phyloP scores from a whole-genome alignment of 2,329 filamentous ascomycete genomes.

The Lasiodiplodia citricola region DNA sequence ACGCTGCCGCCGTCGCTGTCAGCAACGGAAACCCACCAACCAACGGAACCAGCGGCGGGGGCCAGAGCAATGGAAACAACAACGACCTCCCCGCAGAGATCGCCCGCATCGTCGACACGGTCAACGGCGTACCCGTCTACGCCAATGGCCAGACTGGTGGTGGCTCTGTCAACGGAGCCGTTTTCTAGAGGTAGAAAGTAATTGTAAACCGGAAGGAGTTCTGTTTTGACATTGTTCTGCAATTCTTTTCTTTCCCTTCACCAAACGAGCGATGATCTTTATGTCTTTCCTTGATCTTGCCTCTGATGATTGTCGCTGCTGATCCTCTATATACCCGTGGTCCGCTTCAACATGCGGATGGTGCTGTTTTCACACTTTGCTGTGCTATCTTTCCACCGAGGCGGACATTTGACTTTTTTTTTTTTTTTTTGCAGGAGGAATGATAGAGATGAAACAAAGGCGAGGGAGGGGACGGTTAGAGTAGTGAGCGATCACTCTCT shows the following conservation, averaged over 20 bases:
- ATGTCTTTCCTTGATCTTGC: neutral
- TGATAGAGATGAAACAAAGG: neutral
- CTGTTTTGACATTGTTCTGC: neutral
- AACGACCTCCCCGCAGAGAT: neutral
- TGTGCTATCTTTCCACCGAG: neutral
- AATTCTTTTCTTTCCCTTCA: neutral
- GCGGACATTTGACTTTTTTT: neutral
- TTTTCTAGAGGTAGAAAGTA: neutral
- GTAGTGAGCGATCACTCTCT: neutral
- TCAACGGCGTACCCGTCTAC: constrained; percentile 33
- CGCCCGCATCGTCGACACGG: constrained; percentile 29
- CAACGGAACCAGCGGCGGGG: neutral
- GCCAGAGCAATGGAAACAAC: neutral
- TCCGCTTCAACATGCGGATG: constrained; percentile 21
- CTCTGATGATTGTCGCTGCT: neutral
- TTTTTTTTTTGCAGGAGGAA: neutral
- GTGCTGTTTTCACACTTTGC: neutral
- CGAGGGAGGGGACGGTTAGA: neutral
- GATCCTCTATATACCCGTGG: constrained; percentile 7
- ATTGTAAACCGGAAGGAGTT: neutral
- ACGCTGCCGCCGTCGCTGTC: neutral
- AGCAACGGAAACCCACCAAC: neutral
- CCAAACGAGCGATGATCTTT: neutral
- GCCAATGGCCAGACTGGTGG: neutral
- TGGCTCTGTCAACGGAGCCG: constrained; percentile 4